A percentile compares a stretch with the other conserved stretches of the same genome.
These are phyloP conservation scores for Canariomyces notabilis DNA, from an alignment of 2,329 filamentous ascomycete genomes.

Conservation along the genomic window DNA sequence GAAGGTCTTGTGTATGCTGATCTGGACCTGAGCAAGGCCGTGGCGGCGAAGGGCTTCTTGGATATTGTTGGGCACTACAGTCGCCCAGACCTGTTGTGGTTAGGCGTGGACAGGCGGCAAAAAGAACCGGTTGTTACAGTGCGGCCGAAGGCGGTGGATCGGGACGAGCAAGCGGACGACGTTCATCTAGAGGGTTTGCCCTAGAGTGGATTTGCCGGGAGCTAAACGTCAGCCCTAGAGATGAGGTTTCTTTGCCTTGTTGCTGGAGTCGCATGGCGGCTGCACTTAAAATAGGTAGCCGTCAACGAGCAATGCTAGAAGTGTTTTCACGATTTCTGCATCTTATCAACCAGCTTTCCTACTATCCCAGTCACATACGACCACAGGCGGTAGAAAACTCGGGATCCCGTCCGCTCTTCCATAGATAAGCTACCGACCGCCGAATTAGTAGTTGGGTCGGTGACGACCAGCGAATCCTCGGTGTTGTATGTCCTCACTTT, in stretches of 20 bases:
- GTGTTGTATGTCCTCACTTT: background rate
- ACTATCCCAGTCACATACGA: background rate
- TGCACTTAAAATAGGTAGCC: no score
- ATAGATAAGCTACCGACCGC: background rate
- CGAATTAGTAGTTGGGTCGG: background rate
- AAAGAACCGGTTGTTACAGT: slow-evolving; percentile 14
- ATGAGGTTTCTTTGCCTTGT: no score
- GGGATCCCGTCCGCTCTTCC: background rate
- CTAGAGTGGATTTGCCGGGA: no score
- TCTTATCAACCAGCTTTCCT: background rate
- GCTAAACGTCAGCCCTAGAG: no score
- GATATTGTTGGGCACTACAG: slow-evolving; percentile 47
- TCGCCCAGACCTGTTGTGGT: slow-evolving; percentile 47
- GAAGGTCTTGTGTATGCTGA: slow-evolving; percentile 36
- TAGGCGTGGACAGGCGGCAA: slow-evolving; percentile 31
- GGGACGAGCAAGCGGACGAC: no score
- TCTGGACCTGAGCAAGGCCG: slow-evolving; percentile 31
- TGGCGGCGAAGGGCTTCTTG: slow-evolving; percentile 39
- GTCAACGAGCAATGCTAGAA: no score
- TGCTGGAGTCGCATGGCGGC: no score
- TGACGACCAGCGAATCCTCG: background rate
- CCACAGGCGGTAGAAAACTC: background rate
- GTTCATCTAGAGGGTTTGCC: no score
- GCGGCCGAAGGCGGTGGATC: no score
- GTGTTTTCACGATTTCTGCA: no score